A percentile compares a stretch with the other conserved stretches of the same genome.
These are phyloP conservation scores for Eucalyptus polybractea DNA, from an alignment of 345 rosid species.

Conservation along the genomic window DNA sequence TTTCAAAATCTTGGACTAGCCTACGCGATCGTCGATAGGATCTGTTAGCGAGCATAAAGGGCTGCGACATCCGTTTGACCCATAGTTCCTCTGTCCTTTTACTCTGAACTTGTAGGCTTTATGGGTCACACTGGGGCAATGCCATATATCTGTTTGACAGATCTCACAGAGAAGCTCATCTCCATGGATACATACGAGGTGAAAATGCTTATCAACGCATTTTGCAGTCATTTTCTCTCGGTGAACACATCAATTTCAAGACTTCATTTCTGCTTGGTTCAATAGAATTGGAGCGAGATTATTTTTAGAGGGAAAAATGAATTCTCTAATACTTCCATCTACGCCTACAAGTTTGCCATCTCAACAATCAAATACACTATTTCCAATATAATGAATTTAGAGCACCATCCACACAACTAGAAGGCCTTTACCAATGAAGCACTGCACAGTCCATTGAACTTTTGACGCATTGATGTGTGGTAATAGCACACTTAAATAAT, in stretches of 20 bases:
- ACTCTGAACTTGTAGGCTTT: neutral
- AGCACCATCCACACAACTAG: neutral
- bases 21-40: rapidly evolving
- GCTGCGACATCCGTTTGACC: no score
- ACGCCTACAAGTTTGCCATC: neutral
- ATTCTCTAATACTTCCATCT: neutral
- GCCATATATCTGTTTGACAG: neutral
- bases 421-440: slow-evolving; percentile 43
- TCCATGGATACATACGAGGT: neutral
- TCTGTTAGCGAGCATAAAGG: no score
- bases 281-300: neutral
- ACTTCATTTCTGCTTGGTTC: neutral
- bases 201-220: neutral
- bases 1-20: no score
- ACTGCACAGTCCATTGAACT: slow-evolving; percentile 66
- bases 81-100: neutral
- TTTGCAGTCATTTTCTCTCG: neutral
- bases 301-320: no score
- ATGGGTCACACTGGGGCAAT: neutral
- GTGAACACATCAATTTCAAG: neutral
- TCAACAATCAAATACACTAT: neutral
- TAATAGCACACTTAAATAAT: slow-evolving; percentile 51
- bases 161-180: neutral
- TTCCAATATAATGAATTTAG: no score
- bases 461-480: slow-evolving; percentile 61